A percentile compares a stretch with the other conserved stretches of the same genome.
Evolutionary conservation across 331 rosid species (phyloP).

Genomic region (Cydonia oblonga): DNA sequence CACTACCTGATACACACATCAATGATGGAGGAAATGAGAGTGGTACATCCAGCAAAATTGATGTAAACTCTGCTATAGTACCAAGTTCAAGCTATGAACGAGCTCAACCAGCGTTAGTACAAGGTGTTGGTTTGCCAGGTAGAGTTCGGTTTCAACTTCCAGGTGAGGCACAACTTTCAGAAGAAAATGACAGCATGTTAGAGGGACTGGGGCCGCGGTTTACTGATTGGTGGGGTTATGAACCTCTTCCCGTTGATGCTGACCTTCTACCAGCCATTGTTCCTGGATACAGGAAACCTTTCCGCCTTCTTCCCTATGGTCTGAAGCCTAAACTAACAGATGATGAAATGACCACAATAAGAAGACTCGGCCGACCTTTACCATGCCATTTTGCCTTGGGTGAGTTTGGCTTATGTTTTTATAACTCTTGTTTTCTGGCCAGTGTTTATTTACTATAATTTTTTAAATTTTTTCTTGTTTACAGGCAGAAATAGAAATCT

Average conservation of each 20-base stretch:
- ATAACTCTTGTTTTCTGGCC: constrained; percentile 6
- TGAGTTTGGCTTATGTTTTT: constrained; percentile 26
- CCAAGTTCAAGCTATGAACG: constrained; percentile 17
- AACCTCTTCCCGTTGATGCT: constrained; percentile 86
- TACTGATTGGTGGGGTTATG: constrained; percentile 96
- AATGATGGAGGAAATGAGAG: constrained; percentile 20
- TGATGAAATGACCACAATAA: constrained; percentile 81
- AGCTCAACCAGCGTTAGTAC: constrained; percentile 36
- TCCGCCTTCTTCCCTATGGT: constrained; percentile 95
- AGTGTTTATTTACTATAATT: constrained; percentile 11
- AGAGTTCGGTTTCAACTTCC: constrained; percentile 77
- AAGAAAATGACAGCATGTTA: constrained; percentile 67
- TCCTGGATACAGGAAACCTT: constrained; percentile 72
- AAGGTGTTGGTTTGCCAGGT: constrained; percentile 67
- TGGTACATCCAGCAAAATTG: constrained; percentile 19
- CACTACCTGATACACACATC: constrained; percentile 16
- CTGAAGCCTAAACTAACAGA: constrained; percentile 69
- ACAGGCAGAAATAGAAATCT: constrained; percentile 76
- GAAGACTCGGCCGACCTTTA: constrained; percentile 73
- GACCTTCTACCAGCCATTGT: constrained; percentile 76
- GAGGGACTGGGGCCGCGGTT: constrained; percentile 83
- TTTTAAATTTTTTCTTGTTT: neutral
- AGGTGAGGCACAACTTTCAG: constrained; percentile 63
- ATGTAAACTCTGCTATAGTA: constrained; percentile 18
- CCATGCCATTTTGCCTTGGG: constrained; percentile 90